These are phyloP conservation scores for Cadophora luteo-olivacea DNA, from an alignment of 2,329 filamentous ascomycete genomes.

Conservation along the genomic window DNA sequence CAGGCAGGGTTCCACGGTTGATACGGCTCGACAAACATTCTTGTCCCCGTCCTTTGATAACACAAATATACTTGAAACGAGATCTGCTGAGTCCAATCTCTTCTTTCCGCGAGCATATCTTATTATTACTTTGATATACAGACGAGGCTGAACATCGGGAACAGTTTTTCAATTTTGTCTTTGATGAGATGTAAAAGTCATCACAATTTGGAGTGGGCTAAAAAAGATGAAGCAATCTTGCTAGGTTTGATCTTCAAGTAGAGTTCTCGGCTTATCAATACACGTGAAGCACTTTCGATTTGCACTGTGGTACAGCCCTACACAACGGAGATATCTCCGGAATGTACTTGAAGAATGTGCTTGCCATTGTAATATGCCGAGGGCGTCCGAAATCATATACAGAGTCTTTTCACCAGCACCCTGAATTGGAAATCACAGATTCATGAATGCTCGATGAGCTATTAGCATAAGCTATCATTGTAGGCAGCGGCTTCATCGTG, in stretches of 20 bases:
- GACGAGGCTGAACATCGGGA: slow-evolving; percentile 7
- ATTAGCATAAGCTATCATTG: too few relatives aligned
- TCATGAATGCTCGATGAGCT: too few relatives aligned
- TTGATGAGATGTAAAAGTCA: not conserved
- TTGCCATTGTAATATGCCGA: not conserved
- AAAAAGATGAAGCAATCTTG: not conserved
- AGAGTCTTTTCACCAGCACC: too few relatives aligned
- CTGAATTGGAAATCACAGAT: too few relatives aligned
- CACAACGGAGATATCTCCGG: not conserved
- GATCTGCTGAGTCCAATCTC: not conserved
- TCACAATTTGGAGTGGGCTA: not conserved
- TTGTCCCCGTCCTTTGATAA: not conserved
- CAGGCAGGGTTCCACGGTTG: not conserved
- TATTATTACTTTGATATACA: not conserved
- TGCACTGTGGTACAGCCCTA: not conserved
- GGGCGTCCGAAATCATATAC: too few relatives aligned
- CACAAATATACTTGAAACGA: slow-evolving; percentile 13
- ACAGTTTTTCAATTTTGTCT: not conserved
- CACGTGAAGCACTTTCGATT: not conserved
- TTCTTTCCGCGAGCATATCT: slow-evolving; percentile 4
- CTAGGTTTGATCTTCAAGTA: not conserved
- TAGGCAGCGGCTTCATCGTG: too few relatives aligned
- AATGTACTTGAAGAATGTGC: not conserved
- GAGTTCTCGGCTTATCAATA: not conserved
- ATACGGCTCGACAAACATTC: not conserved